A percentile compares a stretch with the other conserved stretches of the same genome.
These are phyloP conservation scores for Cymodocea nodosa DNA, from an alignment of 116 monocot genomes.

Conservation along the genomic window DNA sequence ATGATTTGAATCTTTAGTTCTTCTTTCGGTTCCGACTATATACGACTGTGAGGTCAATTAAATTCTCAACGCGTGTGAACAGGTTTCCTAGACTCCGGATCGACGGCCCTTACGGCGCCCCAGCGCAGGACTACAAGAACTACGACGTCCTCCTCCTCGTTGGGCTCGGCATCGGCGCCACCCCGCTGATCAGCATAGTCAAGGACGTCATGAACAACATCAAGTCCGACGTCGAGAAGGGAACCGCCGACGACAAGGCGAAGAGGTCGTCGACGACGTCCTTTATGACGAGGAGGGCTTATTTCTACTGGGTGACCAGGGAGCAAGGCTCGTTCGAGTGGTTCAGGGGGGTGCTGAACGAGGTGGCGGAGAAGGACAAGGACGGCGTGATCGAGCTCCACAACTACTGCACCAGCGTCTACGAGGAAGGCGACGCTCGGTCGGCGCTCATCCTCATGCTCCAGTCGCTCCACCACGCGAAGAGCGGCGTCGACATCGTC, in stretches of 20 bases:
- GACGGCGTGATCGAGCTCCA: constrained; percentile 42
- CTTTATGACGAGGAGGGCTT: constrained; percentile 27
- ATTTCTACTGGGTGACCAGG: constrained; percentile 61
- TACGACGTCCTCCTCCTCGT: constrained; percentile 61
- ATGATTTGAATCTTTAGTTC: too few species aligned
- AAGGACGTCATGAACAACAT: constrained; percentile 48
- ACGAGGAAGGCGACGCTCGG: constrained; percentile 52
- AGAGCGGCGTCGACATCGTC: constrained; percentile 38
- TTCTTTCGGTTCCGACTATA: too few species aligned
- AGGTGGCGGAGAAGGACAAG: constrained; percentile 44
- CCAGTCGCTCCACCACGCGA: constrained; percentile 37
- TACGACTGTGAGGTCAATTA: too few species aligned
- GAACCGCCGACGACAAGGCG: not conserved
- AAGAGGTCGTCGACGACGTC: not conserved
- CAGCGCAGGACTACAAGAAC: constrained; percentile 53
- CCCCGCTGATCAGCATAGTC: constrained; percentile 51
- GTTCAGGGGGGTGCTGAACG: constrained; percentile 52
- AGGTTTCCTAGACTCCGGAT: constrained; percentile 38
- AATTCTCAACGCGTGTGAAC: not conserved
- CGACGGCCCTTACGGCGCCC: constrained; percentile 59
- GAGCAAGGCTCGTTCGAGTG: constrained; percentile 60
- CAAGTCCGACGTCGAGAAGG: not conserved
- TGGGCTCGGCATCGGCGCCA: constrained; percentile 58
- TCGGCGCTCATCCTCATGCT: constrained; percentile 43
- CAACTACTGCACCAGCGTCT: constrained; percentile 61